Conservation (phyloP, 192 early-diverging fungal genomes). For the Coemansia sp. region DNA sequence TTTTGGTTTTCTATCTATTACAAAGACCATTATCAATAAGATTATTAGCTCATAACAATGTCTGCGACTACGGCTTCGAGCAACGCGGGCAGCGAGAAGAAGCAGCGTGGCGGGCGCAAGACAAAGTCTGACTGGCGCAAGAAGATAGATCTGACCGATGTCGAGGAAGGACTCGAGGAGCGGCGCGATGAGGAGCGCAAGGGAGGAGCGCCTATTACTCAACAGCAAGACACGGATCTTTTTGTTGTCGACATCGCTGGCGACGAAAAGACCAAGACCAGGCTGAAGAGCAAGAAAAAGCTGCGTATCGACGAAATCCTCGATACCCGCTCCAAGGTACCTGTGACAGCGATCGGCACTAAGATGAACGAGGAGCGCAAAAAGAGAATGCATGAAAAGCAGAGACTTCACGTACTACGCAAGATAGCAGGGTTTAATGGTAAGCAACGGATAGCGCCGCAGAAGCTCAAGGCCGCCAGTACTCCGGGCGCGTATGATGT, state of each 20-base stretch:
- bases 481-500: slow-evolving; percentile 26
- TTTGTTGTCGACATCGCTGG: slow-evolving; percentile 25
- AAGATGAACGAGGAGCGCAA: slow-evolving; percentile 30
- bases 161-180: slow-evolving; percentile 75
- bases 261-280: slow-evolving; percentile 21
- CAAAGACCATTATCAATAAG: background rate
- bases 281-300: slow-evolving; percentile 34
- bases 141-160: slow-evolving; percentile 79
- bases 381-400: slow-evolving; percentile 26
- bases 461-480: slow-evolving; percentile 12
- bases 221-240: slow-evolving; percentile 27
- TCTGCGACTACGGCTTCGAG: slow-evolving; percentile 17
- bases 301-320: slow-evolving; percentile 87
- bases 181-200: slow-evolving; percentile 71
- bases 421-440: slow-evolving; percentile 30
- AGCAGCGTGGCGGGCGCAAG: slow-evolving; percentile 72
- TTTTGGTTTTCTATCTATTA: background rate
- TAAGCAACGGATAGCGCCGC: slow-evolving; percentile 9
- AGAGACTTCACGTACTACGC: slow-evolving; percentile 20
- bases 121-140: slow-evolving; percentile 91
- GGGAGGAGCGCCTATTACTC: slow-evolving; percentile 16
- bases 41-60: slow-evolving; percentile 3
- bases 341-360: slow-evolving; percentile 15
- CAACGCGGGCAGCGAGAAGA: slow-evolving; percentile 24
- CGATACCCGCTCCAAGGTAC: slow-evolving; percentile 66